Percentiles rank a stretch among this genome's conserved stretches.
Evolutionary conservation across 768 basidiomycete species (phyloP).

Genomic region (Mycena rebaudengoi): DNA sequence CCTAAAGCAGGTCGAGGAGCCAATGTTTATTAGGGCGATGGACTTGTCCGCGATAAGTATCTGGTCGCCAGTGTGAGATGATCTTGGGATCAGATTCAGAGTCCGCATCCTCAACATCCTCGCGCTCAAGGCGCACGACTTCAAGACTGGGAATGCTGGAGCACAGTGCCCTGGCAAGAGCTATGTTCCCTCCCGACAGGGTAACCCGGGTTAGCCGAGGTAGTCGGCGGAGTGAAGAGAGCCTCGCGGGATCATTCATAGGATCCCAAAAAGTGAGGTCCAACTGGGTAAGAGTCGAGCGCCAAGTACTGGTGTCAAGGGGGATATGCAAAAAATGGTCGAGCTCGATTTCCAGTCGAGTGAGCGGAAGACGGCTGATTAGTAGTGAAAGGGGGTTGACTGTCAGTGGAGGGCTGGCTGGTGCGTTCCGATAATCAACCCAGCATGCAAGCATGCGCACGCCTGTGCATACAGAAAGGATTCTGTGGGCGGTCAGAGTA

Average conservation of each 20-base stretch:
- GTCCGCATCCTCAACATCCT: no score
- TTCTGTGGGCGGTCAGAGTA: neutral
- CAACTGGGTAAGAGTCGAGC: neutral
- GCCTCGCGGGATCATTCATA: neutral
- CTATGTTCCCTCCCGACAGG: neutral
- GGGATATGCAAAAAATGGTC: neutral
- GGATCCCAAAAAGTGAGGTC: neutral
- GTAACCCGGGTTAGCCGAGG: conserved; percentile 9
- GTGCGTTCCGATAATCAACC: neutral
- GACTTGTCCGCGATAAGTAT: no score
- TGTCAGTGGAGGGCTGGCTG: neutral
- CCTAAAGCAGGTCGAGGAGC: no score
- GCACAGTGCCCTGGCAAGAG: neutral
- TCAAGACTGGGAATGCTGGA: neutral
- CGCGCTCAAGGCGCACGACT: no score
- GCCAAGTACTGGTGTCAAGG: neutral
- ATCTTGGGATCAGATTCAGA: no score
- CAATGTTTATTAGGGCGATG: no score
- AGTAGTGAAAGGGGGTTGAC: no score
- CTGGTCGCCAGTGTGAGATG: no score
- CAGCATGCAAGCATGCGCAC: neutral
- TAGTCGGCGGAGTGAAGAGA: neutral
- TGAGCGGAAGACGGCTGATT: neutral
- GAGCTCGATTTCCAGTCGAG: neutral
- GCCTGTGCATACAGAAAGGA: conserved; percentile 3